A percentile compares a stretch with the other conserved stretches of the same genome.
These are phyloP conservation scores for Globisporangium echinulatum DNA, from an alignment of 352 stramenopile species.

Conservation along the genomic window DNA sequence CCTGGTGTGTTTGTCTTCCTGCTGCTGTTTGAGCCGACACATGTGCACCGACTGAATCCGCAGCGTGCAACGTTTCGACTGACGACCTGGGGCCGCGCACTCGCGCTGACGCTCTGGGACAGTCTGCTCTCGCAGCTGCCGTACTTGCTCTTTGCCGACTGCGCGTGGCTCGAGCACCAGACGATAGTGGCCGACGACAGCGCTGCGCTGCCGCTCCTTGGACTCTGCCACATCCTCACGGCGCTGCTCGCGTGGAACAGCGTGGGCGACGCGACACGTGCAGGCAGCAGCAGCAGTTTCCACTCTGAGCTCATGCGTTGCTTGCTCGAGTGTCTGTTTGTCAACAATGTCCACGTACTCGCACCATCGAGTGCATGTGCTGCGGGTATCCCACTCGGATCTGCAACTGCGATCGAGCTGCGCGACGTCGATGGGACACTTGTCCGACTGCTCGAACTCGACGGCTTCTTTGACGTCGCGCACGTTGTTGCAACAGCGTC, in stretches of 20 bases:
- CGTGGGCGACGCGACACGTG: slow-evolving; percentile 19
- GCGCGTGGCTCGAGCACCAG: slow-evolving; percentile 61
- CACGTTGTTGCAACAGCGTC: not conserved
- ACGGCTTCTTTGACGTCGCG: slow-evolving; percentile 17
- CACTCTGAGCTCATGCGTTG: slow-evolving; percentile 22
- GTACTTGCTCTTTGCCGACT: slow-evolving; percentile 57
- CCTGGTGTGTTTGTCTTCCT: slow-evolving; percentile 46
- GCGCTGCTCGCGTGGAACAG: slow-evolving; percentile 43
- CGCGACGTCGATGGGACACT: slow-evolving; percentile 10
- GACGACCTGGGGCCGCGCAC: slow-evolving; percentile 33
- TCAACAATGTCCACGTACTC: slow-evolving; percentile 11
- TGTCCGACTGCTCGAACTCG: slow-evolving; percentile 8
- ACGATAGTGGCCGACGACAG: slow-evolving; percentile 16
- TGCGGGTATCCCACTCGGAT: not conserved
- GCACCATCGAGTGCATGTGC: not conserved
- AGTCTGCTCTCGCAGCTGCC: slow-evolving; percentile 38
- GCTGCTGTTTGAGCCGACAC: slow-evolving; percentile 41
- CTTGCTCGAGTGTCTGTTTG: slow-evolving; percentile 17
- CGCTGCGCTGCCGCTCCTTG: slow-evolving; percentile 25
- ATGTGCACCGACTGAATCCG: slow-evolving; percentile 14
- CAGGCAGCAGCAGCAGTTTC: slow-evolving; percentile 17
- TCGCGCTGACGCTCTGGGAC: slow-evolving; percentile 41
- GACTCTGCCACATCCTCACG: slow-evolving; percentile 42
- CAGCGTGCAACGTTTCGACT: slow-evolving; percentile 30
- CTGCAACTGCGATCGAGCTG: slow-evolving; percentile 11